Conservation (phyloP, 345 rosid species). For the Mangifera indica region DNA sequence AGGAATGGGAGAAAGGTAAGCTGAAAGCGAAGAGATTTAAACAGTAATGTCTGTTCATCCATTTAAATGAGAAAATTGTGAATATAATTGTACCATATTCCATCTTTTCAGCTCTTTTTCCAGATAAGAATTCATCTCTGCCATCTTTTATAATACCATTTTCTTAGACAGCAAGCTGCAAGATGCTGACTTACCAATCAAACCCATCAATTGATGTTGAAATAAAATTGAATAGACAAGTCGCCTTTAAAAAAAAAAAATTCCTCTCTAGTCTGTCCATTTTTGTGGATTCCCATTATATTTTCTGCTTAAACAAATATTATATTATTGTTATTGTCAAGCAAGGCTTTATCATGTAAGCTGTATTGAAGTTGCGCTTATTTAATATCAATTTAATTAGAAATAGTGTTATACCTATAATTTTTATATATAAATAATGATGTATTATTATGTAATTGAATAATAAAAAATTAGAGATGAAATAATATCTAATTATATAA, state of each 20-base stretch:
- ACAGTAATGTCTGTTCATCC: neutral
- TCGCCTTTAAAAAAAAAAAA: neutral
- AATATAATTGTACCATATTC: neutral
- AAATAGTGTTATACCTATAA: no score
- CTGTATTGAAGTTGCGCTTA: constrained; percentile 2
- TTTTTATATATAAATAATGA: no score
- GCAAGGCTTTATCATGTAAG: neutral
- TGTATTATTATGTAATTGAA: no score
- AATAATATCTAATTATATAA: no score
- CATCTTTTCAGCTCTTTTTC: neutral
- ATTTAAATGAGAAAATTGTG: neutral
- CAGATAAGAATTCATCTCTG: neutral
- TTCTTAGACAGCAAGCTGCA: constrained; percentile 1
- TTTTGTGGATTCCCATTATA: neutral
- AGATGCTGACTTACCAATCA: neutral
- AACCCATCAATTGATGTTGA: neutral
- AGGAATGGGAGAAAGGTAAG: constrained; percentile 12
- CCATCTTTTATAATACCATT: neutral
- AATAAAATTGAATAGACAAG: neutral
- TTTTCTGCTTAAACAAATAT: neutral
- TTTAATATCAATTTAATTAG: no score
- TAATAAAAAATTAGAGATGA: no score
- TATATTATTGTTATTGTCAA: constrained; percentile 3
- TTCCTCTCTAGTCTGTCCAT: neutral
- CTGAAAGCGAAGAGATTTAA: constrained; percentile 1